These are phyloP conservation scores for Mentha longifolia DNA, from an alignment of 257 asterid genomes.

Conservation along the genomic window DNA sequence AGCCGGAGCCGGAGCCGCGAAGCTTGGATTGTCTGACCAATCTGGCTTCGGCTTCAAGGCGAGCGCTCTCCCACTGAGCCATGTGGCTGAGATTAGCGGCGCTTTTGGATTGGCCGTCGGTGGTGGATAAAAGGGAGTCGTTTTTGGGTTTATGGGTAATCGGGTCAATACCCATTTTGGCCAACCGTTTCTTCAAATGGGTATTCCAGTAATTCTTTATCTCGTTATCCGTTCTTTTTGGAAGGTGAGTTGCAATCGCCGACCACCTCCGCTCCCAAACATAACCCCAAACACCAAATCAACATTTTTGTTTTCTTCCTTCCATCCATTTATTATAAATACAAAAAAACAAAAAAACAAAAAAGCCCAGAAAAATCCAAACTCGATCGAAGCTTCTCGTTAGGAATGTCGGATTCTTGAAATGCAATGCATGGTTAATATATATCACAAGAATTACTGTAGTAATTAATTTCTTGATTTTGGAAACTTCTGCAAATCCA, in stretches of 20 bases:
- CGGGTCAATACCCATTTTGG: slow-evolving; percentile 91
- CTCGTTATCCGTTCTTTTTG: slow-evolving; percentile 86
- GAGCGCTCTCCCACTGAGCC: slow-evolving; percentile 99
- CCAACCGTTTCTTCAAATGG: slow-evolving; percentile 76
- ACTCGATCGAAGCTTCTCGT: slow-evolving; percentile 11
- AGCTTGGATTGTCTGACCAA: slow-evolving; percentile 75
- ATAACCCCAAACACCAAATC: too few relatives aligned
- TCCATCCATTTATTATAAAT: too few relatives aligned
- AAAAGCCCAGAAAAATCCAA: slow-evolving; percentile 6
- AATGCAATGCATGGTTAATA: neutral
- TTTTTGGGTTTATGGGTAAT: slow-evolving; percentile 83
- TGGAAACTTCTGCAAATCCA: neutral
- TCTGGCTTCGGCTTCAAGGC: slow-evolving; percentile 92
- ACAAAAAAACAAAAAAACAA: too few relatives aligned
- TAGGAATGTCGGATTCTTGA: slow-evolving; percentile 7
- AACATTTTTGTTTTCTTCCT: neutral
- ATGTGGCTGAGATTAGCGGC: slow-evolving; percentile 90
- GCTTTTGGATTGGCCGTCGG: slow-evolving; percentile 68
- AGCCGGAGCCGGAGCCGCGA: slow-evolving; percentile 47
- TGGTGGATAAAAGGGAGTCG: slow-evolving; percentile 67
- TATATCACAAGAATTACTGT: neutral
- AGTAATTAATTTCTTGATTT: neutral
- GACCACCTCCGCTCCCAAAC: too few relatives aligned
- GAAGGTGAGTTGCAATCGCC: slow-evolving; percentile 87
- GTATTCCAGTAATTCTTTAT: slow-evolving; percentile 92